A percentile compares a stretch with the other conserved stretches of the same genome.
Evolutionary conservation across 2,329 filamentous ascomycete genomes (phyloP).

Genomic region (Aspergillus sp.): DNA sequence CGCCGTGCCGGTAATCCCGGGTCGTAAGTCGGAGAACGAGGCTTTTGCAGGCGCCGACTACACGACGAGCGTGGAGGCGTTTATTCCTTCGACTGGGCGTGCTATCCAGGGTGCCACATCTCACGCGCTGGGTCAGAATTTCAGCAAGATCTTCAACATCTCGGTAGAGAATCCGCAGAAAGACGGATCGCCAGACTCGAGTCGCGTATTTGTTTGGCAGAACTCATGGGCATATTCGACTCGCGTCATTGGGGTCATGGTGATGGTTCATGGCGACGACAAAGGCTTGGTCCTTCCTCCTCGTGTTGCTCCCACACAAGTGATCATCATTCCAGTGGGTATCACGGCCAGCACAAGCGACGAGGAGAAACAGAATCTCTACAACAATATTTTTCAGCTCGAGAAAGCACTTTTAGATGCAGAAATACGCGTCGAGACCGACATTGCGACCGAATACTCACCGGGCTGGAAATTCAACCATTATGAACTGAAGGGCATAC

Average conservation of each 20-base stretch:
- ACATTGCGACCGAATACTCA: constrained; percentile 81
- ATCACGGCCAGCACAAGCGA: constrained; percentile 43
- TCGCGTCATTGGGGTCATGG: constrained; percentile 96
- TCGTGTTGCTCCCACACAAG: constrained; percentile 81
- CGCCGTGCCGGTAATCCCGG: constrained; percentile 91
- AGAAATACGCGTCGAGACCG: constrained; percentile 75
- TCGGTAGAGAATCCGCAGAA: constrained; percentile 91
- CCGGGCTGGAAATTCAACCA: constrained; percentile 99
- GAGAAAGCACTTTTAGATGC: constrained; percentile 33
- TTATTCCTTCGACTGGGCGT: constrained; percentile 91
- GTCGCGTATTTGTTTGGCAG: constrained; percentile 88
- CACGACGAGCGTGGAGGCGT: constrained; percentile 95
- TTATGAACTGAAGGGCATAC: constrained; percentile 95
- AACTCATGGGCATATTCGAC: constrained; percentile 99
- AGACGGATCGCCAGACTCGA: constrained; percentile 50
- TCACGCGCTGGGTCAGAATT: constrained; percentile 94
- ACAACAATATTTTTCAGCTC: no score
- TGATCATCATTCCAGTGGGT: constrained; percentile 86
- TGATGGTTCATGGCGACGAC: constrained; percentile 96
- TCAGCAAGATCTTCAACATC: constrained; percentile 99
- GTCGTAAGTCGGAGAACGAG: constrained; percentile 93
- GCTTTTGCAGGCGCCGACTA: constrained; percentile 97
- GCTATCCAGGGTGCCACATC: constrained; percentile 96
- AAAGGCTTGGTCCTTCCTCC: constrained; percentile 93
- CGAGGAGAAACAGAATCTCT: no score